phyloP scores from a whole-genome alignment of 108 stramenopile genomes.

The Cyclostephanos tholiformis region DNA sequence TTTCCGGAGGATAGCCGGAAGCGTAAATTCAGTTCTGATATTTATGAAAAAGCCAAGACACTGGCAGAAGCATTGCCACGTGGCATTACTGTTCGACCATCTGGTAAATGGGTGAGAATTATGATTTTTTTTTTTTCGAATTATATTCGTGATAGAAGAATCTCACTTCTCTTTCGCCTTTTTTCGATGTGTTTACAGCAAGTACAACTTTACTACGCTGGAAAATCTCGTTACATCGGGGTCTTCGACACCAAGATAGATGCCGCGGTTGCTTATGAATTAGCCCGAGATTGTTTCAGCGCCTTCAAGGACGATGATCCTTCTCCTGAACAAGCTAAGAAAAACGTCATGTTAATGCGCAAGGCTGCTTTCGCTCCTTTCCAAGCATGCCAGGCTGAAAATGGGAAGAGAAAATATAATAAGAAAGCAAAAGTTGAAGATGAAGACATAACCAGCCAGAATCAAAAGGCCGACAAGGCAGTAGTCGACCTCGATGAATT shows the following conservation, averaged over 20 bases:
- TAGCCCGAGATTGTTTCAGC: slow-evolving; percentile 40
- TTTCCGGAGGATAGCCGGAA: slow-evolving; percentile 7
- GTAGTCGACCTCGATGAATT: neutral
- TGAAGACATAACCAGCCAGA: neutral
- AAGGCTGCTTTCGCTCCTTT: slow-evolving; percentile 29
- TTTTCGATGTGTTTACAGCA: slow-evolving; percentile 41
- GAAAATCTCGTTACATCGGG: slow-evolving; percentile 84
- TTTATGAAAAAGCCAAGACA: slow-evolving; percentile 15
- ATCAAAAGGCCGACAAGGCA: neutral
- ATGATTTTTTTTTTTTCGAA: neutral
- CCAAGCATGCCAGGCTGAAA: neutral
- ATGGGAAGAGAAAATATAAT: neutral
- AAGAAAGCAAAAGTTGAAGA: slow-evolving; percentile 4
- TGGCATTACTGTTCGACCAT: slow-evolving; percentile 82
- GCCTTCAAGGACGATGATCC: slow-evolving; percentile 6
- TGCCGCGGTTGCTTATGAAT: slow-evolving; percentile 79
- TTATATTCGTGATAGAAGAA: neutral
- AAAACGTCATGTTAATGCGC: slow-evolving; percentile 25
- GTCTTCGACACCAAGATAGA: slow-evolving; percentile 82
- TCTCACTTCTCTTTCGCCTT: neutral
- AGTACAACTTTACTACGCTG: slow-evolving; percentile 83
- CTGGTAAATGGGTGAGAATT: slow-evolving; percentile 70
- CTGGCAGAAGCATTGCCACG: slow-evolving; percentile 30
- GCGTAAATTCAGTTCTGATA: slow-evolving; percentile 5
- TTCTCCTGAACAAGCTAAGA: slow-evolving; percentile 19